Evolutionary conservation across 257 asterid species (phyloP).

Genomic region (Solanum ahanhuiri): DNA sequence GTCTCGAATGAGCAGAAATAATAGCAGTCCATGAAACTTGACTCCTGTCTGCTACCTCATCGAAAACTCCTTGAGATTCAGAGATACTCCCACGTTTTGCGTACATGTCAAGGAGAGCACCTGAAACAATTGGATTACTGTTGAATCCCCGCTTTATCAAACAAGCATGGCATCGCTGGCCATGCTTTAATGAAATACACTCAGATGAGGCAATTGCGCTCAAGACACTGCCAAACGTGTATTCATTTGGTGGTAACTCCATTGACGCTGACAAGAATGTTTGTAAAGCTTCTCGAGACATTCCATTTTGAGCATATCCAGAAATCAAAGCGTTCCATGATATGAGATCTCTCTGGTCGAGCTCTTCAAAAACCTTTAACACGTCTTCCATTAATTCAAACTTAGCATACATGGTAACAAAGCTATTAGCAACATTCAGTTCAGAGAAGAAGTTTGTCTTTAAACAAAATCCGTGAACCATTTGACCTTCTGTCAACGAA

Average conservation of each 20-base stretch:
- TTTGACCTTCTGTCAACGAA: constrained; percentile 49
- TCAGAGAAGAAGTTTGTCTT: constrained; percentile 51
- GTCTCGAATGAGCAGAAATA: constrained; percentile 78
- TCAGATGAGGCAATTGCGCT: constrained; percentile 80
- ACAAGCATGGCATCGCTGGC: constrained; percentile 51
- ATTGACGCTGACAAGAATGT: constrained; percentile 33
- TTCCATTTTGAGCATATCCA: constrained; percentile 55
- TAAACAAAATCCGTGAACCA: constrained; percentile 57
- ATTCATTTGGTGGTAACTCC: constrained; percentile 56
- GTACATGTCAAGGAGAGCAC: constrained; percentile 89
- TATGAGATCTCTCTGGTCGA: constrained; percentile 40
- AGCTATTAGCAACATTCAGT: constrained; percentile 61
- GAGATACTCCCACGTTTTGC: constrained; percentile 87
- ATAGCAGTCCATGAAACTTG: constrained; percentile 88
- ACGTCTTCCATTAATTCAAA: constrained; percentile 42
- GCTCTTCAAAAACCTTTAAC: constrained; percentile 52
- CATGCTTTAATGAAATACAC: constrained; percentile 63
- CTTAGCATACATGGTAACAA: constrained; percentile 86
- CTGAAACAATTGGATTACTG: constrained; percentile 44
- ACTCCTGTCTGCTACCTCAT: constrained; percentile 34
- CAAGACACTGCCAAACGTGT: constrained; percentile 78
- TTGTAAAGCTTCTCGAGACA: constrained; percentile 67
- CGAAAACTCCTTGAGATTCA: constrained; percentile 55
- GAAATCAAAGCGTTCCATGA: constrained; percentile 85
- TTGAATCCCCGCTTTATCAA: constrained; percentile 51